Evolutionary conservation across 2,329 filamentous ascomycete genomes (phyloP).

Genomic region (Colletotrichum nymphaeae): DNA sequence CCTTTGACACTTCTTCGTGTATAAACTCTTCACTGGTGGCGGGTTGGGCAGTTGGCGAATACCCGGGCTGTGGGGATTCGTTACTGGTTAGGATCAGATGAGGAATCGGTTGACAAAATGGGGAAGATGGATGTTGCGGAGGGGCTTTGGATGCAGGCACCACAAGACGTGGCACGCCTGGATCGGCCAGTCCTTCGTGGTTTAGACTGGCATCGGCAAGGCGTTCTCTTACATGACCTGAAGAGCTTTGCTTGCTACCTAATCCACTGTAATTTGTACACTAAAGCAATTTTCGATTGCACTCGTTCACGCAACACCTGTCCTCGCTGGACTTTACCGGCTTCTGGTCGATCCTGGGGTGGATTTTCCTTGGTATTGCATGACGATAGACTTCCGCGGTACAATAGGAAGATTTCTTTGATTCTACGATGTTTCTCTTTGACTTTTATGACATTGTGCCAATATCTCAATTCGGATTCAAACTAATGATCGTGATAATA

Average conservation of each 20-base stretch:
- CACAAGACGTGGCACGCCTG: constrained; percentile 42
- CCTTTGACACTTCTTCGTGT: constrained; percentile 49
- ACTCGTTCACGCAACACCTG: constrained; percentile 49
- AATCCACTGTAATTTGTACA: constrained; percentile 74
- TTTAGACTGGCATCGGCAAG: constrained; percentile 63
- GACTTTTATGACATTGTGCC: not conserved
- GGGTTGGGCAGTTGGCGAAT: constrained; percentile 45
- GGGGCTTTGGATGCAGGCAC: constrained; percentile 55
- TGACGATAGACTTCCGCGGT: constrained; percentile 30
- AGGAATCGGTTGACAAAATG: constrained; percentile 53
- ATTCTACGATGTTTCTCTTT: not conserved
- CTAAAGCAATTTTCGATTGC: constrained; percentile 65
- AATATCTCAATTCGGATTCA: not conserved
- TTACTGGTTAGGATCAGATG: constrained; percentile 40
- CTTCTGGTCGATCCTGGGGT: constrained; percentile 34
- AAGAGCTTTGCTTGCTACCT: constrained; percentile 55
- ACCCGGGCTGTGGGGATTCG: constrained; percentile 49
- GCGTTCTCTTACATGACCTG: constrained; percentile 57
- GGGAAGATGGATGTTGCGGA: constrained; percentile 60
- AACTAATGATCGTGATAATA: not conserved
- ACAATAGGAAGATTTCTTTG: constrained; percentile 31
- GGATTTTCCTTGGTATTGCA: constrained; percentile 35
- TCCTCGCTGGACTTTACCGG: constrained; percentile 44
- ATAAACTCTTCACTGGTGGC: constrained; percentile 52
- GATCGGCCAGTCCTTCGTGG: constrained; percentile 54